Evolutionary conservation across 2,329 filamentous ascomycete species (phyloP), one percentile per base, ranked within the genome.

Genomic region (Calonectria ilicicola): DNA sequence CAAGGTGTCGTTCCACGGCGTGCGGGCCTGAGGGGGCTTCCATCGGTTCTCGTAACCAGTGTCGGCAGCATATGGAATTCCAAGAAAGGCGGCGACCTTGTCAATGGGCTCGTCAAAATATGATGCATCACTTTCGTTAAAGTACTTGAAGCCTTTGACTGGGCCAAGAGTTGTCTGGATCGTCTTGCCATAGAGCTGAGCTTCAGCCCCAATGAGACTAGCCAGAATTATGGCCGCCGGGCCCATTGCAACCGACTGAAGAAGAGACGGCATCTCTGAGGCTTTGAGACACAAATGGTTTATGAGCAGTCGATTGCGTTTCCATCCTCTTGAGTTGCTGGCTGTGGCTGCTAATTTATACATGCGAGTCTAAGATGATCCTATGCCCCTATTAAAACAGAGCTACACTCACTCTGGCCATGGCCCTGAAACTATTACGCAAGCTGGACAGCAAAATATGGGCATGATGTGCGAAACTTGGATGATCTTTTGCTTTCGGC

Each of bases 11-110:
- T 69, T 69, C 66, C 66, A 69, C 8, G 46, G 42, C 17, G 46
- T 47, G 23, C 42, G 44, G 10, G 42, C 27, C 44, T 69, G 66
- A 14, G 66, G 66, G 4, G 66, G 66, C 8, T 63, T 63, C 56
- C 56, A 69, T 26, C 66, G 66, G 19, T 69, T 69, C 42, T 64
- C 27, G 21, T 63, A 63, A 3, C 56, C 56, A 1, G 66, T 69
- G 58, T 69, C 56, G 9, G 66, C 66, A 21, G 66, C 66, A 15
- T 63, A 69, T 1, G 66, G 66, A 9, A 69, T 69, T 23, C 66
- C 66, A 9, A 66, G 12, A 35, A 66, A 66, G 2, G 64, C 64
- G 26, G 64, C 32, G 5, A 66, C 64, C 15, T 42, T 40, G 21
- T 51, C 35, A n/a, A 40, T 53, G 2, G 32, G 35, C 44, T 49